A percentile compares a stretch with the other conserved stretches of the same genome.
These are phyloP conservation scores for Penicillium corylophilum DNA, from an alignment of 2,329 filamentous ascomycete species.

Conservation along the genomic window DNA sequence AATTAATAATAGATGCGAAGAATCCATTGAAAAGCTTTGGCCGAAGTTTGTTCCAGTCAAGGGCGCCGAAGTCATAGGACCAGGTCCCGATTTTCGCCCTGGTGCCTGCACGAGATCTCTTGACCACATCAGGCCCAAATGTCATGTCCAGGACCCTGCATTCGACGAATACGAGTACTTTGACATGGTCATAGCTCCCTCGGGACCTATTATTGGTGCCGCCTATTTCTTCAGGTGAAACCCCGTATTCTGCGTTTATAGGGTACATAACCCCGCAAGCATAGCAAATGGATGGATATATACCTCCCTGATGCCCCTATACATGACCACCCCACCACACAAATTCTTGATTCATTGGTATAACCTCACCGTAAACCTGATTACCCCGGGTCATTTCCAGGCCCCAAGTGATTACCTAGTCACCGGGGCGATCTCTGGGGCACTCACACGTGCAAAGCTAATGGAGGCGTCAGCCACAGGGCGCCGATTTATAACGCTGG, in stretches of 20 bases:
- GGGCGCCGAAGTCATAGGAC: neutral
- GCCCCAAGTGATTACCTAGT: conserved; percentile 14
- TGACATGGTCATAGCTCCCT: neutral
- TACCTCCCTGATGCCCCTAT: neutral
- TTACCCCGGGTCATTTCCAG: conserved; percentile 7
- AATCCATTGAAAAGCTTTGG: neutral
- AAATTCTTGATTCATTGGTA: neutral
- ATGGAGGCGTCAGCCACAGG: neutral
- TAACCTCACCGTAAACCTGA: neutral
- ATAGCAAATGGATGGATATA: neutral
- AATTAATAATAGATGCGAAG: neutral
- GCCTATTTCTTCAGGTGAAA: neutral
- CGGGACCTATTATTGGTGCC: neutral
- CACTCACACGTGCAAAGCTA: conserved; percentile 2
- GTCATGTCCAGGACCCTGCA: neutral
- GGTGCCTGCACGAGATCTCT: neutral
- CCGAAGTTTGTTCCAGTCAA: neutral
- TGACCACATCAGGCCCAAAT: neutral
- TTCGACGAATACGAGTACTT: neutral
- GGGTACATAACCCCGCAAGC: neutral
- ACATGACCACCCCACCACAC: neutral
- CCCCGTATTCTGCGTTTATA: neutral
- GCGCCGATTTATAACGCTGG: conserved; percentile 14
- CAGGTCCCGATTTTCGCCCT: neutral
- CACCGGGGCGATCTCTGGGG: conserved; percentile 11